These are phyloP conservation scores for Canavalia gladiata DNA, from an alignment of 306 rosid species.

Conservation along the genomic window DNA sequence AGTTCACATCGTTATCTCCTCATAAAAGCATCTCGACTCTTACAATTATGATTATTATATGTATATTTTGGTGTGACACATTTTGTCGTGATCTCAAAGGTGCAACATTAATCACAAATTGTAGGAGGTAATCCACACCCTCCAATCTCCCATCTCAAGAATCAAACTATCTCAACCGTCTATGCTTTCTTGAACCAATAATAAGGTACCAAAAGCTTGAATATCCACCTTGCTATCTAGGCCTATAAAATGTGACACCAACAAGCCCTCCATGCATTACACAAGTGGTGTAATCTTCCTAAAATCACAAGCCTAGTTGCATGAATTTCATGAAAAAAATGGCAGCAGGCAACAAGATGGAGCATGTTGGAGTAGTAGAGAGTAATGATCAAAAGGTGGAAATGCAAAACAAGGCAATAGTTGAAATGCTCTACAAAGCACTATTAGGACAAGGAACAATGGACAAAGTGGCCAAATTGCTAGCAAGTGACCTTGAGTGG, in stretches of 20 bases:
- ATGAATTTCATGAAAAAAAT: conserved; percentile 1
- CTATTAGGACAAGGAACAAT: conserved; percentile 57
- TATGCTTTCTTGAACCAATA: conserved; percentile 25
- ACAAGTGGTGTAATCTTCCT: not conserved
- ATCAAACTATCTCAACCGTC: conserved; percentile 52
- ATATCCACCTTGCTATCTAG: not conserved
- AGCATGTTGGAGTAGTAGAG: not conserved
- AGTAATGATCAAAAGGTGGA: conserved; percentile 22
- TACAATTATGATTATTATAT: conserved; percentile 38
- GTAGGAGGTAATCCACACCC: conserved; percentile 44
- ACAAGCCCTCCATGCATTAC: conserved; percentile 7
- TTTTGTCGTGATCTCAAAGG: conserved; percentile 39
- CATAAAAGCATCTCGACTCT: conserved; percentile 26
- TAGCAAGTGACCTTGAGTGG: conserved; percentile 84
- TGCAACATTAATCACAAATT: not conserved
- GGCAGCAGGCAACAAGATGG: not conserved
- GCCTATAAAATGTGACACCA: conserved; percentile 53
- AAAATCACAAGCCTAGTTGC: conserved; percentile 8
- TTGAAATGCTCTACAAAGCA: conserved; percentile 72
- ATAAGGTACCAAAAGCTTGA: conserved; percentile 11
- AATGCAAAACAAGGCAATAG: conserved; percentile 59
- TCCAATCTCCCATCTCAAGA: conserved; percentile 41
- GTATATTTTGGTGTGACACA: conserved; percentile 1
- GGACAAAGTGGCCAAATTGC: conserved; percentile 55
- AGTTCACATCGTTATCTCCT: conserved; percentile 49